A percentile compares a stretch with the other conserved stretches of the same genome.
Evolutionary conservation across 331 rosid species (phyloP).

Genomic region (Phaseolus coccineus): DNA sequence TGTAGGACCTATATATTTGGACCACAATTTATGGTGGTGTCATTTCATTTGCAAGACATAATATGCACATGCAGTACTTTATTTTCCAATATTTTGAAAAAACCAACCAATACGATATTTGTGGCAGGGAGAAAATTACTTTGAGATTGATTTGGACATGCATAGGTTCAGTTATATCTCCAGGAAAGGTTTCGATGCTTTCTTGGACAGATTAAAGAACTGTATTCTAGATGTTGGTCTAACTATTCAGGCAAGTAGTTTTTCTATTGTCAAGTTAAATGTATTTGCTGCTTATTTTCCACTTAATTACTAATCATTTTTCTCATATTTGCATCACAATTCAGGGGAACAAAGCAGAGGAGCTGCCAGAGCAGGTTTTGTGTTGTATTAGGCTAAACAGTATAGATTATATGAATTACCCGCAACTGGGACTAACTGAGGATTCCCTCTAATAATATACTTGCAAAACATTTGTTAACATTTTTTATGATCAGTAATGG

Average conservation of each 20-base stretch:
- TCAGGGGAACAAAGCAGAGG: conserved; percentile 88
- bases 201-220: conserved; percentile 71
- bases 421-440: conserved; percentile 62
- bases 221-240: conserved; percentile 80
- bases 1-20: conserved; percentile 10
- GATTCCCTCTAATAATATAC: conserved; percentile 48
- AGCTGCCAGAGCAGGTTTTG: conserved; percentile 81
- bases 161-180: conserved; percentile 89
- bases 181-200: conserved; percentile 82
- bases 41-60: conserved; percentile 29
- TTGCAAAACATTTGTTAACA: conserved; percentile 3
- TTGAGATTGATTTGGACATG: conserved; percentile 88
- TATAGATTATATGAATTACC: conserved; percentile 72
- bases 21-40: conserved; percentile 19
- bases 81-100: not conserved
- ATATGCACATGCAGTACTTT: conserved; percentile 20
- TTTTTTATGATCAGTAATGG: conserved; percentile 4
- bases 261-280: conserved; percentile 18
- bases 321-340: conserved; percentile 33
- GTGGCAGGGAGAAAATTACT: conserved; percentile 77
- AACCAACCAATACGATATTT: not conserved
- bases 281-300: not conserved
- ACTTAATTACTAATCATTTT: not conserved
- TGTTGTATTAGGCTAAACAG: conserved; percentile 80
- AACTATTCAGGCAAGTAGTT: conserved; percentile 74